Percentiles rank a stretch among this genome's conserved stretches.
These are phyloP conservation scores for Hansenula anomala DNA, from an alignment of 1,139 yeast genomes.

Conservation along the genomic window DNA sequence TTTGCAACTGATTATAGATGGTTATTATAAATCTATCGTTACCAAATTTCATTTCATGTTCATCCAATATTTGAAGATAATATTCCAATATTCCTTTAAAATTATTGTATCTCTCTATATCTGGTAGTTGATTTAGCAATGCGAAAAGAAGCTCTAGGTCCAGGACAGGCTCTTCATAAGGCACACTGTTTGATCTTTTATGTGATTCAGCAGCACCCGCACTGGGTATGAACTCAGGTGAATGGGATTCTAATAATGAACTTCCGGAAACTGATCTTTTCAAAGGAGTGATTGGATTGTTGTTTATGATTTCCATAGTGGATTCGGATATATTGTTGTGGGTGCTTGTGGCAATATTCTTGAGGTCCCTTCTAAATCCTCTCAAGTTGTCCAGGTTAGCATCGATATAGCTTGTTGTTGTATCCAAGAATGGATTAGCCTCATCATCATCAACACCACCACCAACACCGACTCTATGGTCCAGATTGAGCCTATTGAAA, in stretches of 20 bases:
- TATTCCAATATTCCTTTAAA: slow-evolving; percentile 14
- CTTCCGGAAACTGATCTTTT: slow-evolving; percentile 18
- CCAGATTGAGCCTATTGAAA: not conserved
- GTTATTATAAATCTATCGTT: slow-evolving; percentile 17
- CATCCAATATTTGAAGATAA: slow-evolving; percentile 11
- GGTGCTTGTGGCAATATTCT: too few species aligned
- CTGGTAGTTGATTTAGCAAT: slow-evolving; percentile 7
- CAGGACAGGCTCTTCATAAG: slow-evolving; percentile 2
- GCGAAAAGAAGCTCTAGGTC: slow-evolving; percentile 9
- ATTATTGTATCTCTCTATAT: slow-evolving; percentile 4
- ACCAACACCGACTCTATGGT: not conserved
- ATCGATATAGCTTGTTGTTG: not conserved
- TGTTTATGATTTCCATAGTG: slow-evolving; percentile 12
- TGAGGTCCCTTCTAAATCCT: not conserved
- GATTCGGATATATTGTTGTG: slow-evolving; percentile 18
- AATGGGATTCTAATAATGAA: slow-evolving; percentile 8
- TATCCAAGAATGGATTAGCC: not conserved
- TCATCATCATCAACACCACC: not conserved
- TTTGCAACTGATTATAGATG: slow-evolving; percentile 15
- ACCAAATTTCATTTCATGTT: slow-evolving; percentile 12
- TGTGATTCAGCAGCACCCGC: too few species aligned
- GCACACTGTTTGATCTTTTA: not conserved
- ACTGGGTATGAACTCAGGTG: not conserved
- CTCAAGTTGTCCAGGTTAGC: not conserved
- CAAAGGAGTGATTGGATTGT: slow-evolving; percentile 13